Percentiles rank a stretch among this genome's conserved stretches.
phyloP scores from a whole-genome alignment of 2,329 filamentous ascomycete genomes.

The Sclerotinia nivalis region DNA sequence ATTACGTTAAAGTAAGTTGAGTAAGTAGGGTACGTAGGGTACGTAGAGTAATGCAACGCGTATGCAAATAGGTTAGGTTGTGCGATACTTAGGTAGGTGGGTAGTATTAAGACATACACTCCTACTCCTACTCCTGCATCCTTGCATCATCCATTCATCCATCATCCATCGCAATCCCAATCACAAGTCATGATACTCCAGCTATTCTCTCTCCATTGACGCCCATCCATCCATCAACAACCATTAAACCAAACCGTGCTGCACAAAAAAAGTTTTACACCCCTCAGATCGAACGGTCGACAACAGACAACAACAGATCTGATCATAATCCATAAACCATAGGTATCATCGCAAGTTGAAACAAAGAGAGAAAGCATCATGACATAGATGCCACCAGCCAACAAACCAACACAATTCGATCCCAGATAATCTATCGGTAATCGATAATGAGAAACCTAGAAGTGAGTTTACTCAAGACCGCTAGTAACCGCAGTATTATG shows the following conservation, averaged over 20 bases:
- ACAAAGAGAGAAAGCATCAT: background rate
- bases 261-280: background rate
- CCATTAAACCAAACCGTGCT: background rate
- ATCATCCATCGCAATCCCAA: too few relatives aligned
- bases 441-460: background rate
- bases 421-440: background rate
- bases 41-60: background rate
- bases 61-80: background rate
- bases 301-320: background rate
- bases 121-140: background rate
- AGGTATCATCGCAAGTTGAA: constrained; percentile 1
- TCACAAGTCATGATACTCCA: too few relatives aligned
- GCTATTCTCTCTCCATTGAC: too few relatives aligned
- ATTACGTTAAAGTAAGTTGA: too few relatives aligned
- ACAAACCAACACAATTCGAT: background rate
- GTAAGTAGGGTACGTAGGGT: too few relatives aligned
- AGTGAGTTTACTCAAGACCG: background rate
- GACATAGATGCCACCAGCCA: background rate
- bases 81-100: constrained; percentile 4
- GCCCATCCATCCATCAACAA: background rate
- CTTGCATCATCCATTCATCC: background rate
- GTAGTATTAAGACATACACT: background rate
- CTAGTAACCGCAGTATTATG: background rate
- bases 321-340: background rate
- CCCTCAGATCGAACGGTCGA: background rate